A percentile compares a stretch with the other conserved stretches of the same genome.
Conservation (phyloP, 108 stramenopile species). For the Nitzschia sp. region DNA sequence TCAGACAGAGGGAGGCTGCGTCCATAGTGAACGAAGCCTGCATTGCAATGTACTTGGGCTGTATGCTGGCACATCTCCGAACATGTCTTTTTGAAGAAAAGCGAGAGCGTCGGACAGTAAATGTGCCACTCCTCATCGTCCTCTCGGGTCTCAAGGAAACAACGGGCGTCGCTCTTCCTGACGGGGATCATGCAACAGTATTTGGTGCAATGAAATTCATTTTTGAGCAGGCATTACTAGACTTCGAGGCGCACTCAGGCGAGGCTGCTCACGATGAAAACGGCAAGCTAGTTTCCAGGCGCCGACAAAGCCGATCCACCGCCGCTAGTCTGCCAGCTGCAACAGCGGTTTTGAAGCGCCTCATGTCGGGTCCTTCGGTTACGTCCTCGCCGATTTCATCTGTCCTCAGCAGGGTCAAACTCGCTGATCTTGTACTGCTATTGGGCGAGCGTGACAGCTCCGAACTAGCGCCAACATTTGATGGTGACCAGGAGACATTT, state of each 20-base stretch:
- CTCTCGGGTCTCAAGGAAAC: conserved; percentile 22
- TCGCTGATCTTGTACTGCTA: conserved; percentile 37
- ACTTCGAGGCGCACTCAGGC: conserved; percentile 38
- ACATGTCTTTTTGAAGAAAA: conserved; percentile 77
- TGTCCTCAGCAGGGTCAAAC: conserved; percentile 60
- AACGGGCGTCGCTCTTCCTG: neutral
- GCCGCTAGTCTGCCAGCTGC: conserved; percentile 75
- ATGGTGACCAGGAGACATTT: conserved; percentile 25
- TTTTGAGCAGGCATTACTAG: conserved; percentile 54
- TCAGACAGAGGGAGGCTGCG: neutral
- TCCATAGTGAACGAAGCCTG: conserved; percentile 10
- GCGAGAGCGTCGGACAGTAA: conserved; percentile 63
- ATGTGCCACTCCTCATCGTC: conserved; percentile 61
- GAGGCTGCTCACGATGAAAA: neutral
- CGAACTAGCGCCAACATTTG: neutral
- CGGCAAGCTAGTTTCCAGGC: conserved; percentile 1
- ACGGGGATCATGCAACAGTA: conserved; percentile 25
- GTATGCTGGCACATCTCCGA: conserved; percentile 57
- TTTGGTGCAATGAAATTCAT: conserved; percentile 65
- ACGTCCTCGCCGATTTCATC: conserved; percentile 49
- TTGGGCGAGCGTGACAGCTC: conserved; percentile 21
- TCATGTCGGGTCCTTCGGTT: conserved; percentile 50
- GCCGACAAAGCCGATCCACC: conserved; percentile 54
- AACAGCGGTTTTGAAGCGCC: conserved; percentile 57
- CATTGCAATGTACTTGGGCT: conserved; percentile 72